Evolutionary conservation across 768 basidiomycete species (phyloP), one percentile per base, ranked within the genome.

Genomic region (Xerocomus potaroensis): DNA sequence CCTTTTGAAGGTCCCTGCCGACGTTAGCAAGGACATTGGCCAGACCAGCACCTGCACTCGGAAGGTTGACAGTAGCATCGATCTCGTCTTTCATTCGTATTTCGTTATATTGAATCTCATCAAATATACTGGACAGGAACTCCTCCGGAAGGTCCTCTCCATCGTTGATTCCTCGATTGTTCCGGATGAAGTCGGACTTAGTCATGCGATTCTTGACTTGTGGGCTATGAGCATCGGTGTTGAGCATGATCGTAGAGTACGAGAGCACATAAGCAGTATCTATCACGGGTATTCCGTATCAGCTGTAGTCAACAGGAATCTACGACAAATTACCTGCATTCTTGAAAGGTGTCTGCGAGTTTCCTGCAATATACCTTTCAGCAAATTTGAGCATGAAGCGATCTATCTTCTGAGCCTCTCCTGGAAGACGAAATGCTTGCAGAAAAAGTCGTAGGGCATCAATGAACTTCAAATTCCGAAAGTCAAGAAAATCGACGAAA

Each of bases 81-180:
- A 92, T 71, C 70, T 99, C 95, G 59, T 98, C 96, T 69, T 97
- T 97, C 96, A 99, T 98, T 59, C 90, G 79, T 56, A 99, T 98
- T 66, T 99, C 96, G 57, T 96, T 93, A 34, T 65, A 73, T 47
- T 81, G 79, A 55, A 99, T 98, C 34, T 97, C 91, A 57, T 98
- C 92, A 63, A 79, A 99, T 51, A 97, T 88, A 18, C 68, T 70
- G 5, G 72, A 74, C 34, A 98, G 65, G 32, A 87, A 72, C 18
- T 95, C 90, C 59, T 96, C 92, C 0, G 92, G 90, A 36, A 99
- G 78, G 66, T 94, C 85, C 31, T 77, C 75, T 48, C 80, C 80
- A 59, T 98, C 94, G 59, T 99, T 97, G 68, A 99, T 98, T 12
- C 93, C 93, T 24, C 92, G 81, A 62, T 96, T 98, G 66, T 98